A percentile compares a stretch with the other conserved stretches of the same genome.
Evolutionary conservation across 192 early-diverging fungal species (phyloP).

Genomic region (Coemansia sp.): DNA sequence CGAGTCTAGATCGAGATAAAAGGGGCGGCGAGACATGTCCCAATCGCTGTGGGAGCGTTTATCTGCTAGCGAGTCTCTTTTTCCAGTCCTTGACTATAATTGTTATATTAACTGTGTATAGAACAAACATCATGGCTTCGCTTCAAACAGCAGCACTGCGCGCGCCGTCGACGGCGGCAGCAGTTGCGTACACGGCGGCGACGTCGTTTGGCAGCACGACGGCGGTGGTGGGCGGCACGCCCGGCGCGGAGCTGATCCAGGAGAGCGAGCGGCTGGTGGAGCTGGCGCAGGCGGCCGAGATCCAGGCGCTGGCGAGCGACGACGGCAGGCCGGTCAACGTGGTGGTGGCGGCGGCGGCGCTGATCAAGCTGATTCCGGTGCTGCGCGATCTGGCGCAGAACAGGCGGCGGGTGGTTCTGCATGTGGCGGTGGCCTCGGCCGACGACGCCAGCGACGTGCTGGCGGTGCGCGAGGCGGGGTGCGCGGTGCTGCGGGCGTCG

Average conservation of each 20-base stretch:
- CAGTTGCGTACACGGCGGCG: slow-evolving; percentile 30
- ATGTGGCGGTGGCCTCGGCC: slow-evolving; percentile 25
- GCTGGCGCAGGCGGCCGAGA: slow-evolving; percentile 18
- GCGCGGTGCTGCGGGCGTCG: slow-evolving; percentile 69
- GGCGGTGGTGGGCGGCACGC: slow-evolving; percentile 2
- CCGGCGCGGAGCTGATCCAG: slow-evolving; percentile 7
- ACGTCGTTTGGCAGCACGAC: slow-evolving; percentile 15
- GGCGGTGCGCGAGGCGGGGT: slow-evolving; percentile 73
- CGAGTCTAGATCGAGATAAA: background rate
- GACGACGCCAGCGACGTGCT: slow-evolving; percentile 57
- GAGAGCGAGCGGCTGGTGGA: slow-evolving; percentile 3
- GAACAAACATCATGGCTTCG: slow-evolving; percentile 12
- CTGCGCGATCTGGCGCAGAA: slow-evolving; percentile 32
- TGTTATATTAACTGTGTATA: background rate
- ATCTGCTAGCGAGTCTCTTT: background rate
- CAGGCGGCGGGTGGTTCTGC: slow-evolving; percentile 23
- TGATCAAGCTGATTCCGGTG: slow-evolving; percentile 35
- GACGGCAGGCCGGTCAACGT: slow-evolving; percentile 3
- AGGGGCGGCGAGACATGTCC: background rate
- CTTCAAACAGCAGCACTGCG: slow-evolving; percentile 12
- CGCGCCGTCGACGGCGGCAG: slow-evolving; percentile 24
- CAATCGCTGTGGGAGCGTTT: background rate
- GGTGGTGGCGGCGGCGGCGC: slow-evolving; percentile 11
- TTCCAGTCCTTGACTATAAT: background rate
- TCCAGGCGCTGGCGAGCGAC: slow-evolving; percentile 5